These are phyloP conservation scores for Penicillium capsulatum DNA, from an alignment of 2,329 filamentous ascomycete genomes.

Conservation along the genomic window DNA sequence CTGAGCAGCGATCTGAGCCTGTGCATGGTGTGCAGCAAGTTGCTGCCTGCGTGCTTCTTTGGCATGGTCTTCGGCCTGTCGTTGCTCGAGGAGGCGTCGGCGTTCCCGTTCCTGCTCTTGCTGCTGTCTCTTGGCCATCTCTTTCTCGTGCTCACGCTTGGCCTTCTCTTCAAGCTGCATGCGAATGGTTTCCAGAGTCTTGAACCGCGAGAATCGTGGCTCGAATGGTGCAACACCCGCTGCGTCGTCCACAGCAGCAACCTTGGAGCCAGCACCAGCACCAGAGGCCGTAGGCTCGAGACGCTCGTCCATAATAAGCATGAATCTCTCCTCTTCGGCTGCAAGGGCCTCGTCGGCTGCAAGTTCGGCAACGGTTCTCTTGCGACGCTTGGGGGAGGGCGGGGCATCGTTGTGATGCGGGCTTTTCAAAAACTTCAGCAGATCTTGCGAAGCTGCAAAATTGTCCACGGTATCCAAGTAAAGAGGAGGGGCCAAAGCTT, in stretches of 20 bases:
- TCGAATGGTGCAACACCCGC: slow-evolving; percentile 71
- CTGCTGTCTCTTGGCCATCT: slow-evolving; percentile 47
- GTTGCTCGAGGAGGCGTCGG: slow-evolving; percentile 41
- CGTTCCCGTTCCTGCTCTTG: slow-evolving; percentile 49
- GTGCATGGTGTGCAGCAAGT: slow-evolving; percentile 45
- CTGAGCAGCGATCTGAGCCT: slow-evolving; percentile 43
- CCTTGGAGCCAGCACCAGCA: slow-evolving; percentile 55
- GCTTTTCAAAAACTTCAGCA: slow-evolving; percentile 69
- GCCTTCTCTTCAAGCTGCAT: slow-evolving; percentile 68
- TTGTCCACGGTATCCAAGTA: slow-evolving; percentile 71
- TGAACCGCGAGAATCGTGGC: slow-evolving; percentile 84
- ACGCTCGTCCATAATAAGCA: slow-evolving; percentile 87
- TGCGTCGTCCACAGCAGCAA: slow-evolving; percentile 69
- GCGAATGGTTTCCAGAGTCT: slow-evolving; percentile 81
- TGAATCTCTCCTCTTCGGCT: slow-evolving; percentile 82
- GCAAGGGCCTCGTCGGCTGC: slow-evolving; percentile 90
- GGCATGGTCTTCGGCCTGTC: slow-evolving; percentile 43
- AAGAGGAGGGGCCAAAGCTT: slow-evolving; percentile 69
- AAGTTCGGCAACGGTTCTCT: slow-evolving; percentile 90
- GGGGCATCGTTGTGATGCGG: slow-evolving; percentile 72
- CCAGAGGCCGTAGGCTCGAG: slow-evolving; percentile 59
- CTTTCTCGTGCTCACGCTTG: slow-evolving; percentile 48
- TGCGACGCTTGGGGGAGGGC: slow-evolving; percentile 81
- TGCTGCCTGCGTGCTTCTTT: slow-evolving; percentile 39
- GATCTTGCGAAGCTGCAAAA: slow-evolving; percentile 62